Evolutionary conservation across 2,329 filamentous ascomycete genomes (phyloP).

Genomic region (Neocucurbitaria cava): DNA sequence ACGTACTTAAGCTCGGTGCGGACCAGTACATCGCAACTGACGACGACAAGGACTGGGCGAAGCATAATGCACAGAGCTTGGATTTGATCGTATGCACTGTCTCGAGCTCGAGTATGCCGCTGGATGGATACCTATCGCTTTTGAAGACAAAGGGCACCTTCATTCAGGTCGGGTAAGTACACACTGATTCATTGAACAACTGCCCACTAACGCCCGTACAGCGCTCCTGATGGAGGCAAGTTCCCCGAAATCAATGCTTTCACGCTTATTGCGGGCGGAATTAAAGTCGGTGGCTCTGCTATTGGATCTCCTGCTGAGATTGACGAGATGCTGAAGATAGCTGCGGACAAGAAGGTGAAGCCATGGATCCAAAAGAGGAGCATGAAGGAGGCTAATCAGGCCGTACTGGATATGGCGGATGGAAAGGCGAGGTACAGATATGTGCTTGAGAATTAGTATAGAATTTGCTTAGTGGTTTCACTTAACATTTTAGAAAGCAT

Average conservation of each 20-base stretch:
- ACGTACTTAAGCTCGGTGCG: slow-evolving; percentile 65
- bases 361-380: slow-evolving; percentile 68
- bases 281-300: slow-evolving; percentile 33
- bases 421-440: slow-evolving; percentile 60
- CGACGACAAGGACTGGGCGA: slow-evolving; percentile 65
- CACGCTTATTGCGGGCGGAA: slow-evolving; percentile 52
- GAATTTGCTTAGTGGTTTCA: not conserved
- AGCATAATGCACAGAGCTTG: slow-evolving; percentile 59
- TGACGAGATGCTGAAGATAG: slow-evolving; percentile 59
- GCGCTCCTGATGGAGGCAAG: slow-evolving; percentile 37
- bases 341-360: slow-evolving; percentile 64
- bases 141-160: slow-evolving; percentile 66
- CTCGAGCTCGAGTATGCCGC: slow-evolving; percentile 57
- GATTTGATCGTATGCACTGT: slow-evolving; percentile 67
- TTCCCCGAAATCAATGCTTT: slow-evolving; percentile 59
- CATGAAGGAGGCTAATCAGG: slow-evolving; percentile 62
- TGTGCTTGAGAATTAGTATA: slow-evolving; percentile 33
- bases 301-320: slow-evolving; percentile 35
- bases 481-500: no score
- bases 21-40: slow-evolving; percentile 67
- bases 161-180: slow-evolving; percentile 64
- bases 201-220: not conserved
- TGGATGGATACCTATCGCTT: slow-evolving; percentile 66
- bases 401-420: slow-evolving; percentile 62
- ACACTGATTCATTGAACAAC: not conserved